Base-by-base conservation (phyloP, 768 basidiomycete genomes). In the Mycena polygramma region DNA sequence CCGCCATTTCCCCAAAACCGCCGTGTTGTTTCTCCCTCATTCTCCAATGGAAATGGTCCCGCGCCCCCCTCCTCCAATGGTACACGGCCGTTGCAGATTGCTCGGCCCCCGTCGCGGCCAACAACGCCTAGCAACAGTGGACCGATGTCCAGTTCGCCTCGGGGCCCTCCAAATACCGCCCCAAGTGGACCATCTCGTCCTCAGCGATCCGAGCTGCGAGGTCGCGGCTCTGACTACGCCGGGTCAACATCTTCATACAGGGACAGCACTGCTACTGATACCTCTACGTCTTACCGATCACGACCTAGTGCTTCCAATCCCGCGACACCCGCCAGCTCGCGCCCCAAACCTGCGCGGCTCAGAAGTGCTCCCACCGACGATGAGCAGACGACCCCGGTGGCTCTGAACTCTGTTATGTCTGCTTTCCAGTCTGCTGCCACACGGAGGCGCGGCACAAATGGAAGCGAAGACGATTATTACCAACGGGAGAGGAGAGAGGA, bases 391-490 rank as follows among this genome's bases (percentile, higher is more conserved):
- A 84, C 84, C 1, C 86, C 89, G 35, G 83, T 85, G 3, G 81
- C 88, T 17, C 77, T 92, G 45, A 81, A 82, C 19, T 84, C 84
- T 57, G 92, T 87, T 17, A 81, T 94, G 76, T 88, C 91, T 65
- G 92, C 93, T 26, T 94, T 94, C 78, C 88, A 90, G 76, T 86
- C 87, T 60, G 89, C 90, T 6, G 90, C 89, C 52, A 82, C 84
- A n/a, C 84, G 90, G 43, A 84, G 84, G 71, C 89, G 89, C 46
- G 85, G 83, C 17, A 85, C 85, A 78, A 54, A 61, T 84, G 17
- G 84, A 87, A 83, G 82, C 57, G 84, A 87, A 14, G 90, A 91
- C 53, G 77, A 79, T 48, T 87, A 90, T 51, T 87, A 90, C 74
- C 86, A 88, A 73, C 81, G 83, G 68, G 89, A 90, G 75, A 83